phyloP scores from a whole-genome alignment of 129 eudicot species.

The Kitagawia praeruptora region DNA sequence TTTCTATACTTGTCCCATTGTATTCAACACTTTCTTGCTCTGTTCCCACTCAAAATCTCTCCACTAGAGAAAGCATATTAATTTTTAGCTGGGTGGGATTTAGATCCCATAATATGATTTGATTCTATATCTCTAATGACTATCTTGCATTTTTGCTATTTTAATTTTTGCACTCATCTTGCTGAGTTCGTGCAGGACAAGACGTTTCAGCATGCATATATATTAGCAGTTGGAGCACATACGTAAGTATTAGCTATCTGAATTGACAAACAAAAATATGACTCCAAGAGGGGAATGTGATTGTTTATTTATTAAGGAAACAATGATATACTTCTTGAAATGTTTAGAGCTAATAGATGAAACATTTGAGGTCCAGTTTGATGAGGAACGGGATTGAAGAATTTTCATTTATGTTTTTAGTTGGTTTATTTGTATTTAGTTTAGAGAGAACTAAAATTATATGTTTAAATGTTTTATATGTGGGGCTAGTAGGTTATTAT shows the following conservation, averaged over 20 bases:
- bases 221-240: slow-evolving; percentile 76
- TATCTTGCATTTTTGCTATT: neutral
- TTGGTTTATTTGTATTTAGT: no score
- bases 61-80: neutral
- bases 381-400: no score
- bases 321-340: neutral
- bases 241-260: slow-evolving; percentile 49
- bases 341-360: neutral
- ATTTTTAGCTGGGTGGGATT: neutral
- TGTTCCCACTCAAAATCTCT: neutral
- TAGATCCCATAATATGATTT: no score
- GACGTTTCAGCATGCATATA: slow-evolving; percentile 89
- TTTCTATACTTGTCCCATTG: slow-evolving; percentile 1
- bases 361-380: neutral
- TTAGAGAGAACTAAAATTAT: no score
- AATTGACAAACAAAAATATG: neutral
- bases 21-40: neutral
- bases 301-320: neutral
- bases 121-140: slow-evolving; percentile 4
- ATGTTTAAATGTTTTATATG: no score
- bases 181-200: slow-evolving; percentile 56
- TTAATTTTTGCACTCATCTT: slow-evolving; percentile 2
- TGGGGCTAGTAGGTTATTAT: no score
- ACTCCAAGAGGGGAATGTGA: neutral
- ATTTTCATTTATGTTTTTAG: no score